Conservation (phyloP, 176 grass and related monocot genomes). For the Zoysia pacifica region DNA sequence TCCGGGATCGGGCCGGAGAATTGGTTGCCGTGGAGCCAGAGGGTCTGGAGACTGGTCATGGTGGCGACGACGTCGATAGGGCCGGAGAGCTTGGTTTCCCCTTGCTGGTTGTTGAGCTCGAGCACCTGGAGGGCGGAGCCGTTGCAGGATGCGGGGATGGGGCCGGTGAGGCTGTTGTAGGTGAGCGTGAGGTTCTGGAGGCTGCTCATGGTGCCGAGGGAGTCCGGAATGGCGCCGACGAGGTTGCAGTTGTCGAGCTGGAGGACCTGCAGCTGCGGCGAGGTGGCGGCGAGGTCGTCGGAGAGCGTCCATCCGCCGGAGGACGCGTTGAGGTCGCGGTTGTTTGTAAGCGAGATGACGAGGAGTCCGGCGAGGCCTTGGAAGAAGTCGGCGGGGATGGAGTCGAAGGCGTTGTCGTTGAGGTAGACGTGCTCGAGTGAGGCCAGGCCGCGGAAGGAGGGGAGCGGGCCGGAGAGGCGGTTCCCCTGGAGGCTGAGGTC, state of each 20-base stretch:
- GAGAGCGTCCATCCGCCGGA: conserved; percentile 58
- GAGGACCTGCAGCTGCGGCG: conserved; percentile 53
- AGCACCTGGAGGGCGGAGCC: conserved; percentile 53
- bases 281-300: conserved; percentile 9
- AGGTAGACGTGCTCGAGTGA: conserved; percentile 58
- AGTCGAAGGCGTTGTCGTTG: conserved; percentile 64
- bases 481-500: conserved; percentile 79
- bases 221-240: conserved; percentile 52
- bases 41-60: conserved; percentile 50
- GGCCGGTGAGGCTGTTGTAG: conserved; percentile 70
- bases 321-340: conserved; percentile 60
- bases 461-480: conserved; percentile 55
- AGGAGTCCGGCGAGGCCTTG: conserved; percentile 41
- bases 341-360: conserved; percentile 51
- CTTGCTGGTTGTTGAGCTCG: conserved; percentile 87
- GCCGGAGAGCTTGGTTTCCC: conserved; percentile 47
- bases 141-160: conserved; percentile 46
- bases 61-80: conserved; percentile 55
- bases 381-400: conserved; percentile 81
- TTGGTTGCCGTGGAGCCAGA: conserved; percentile 88
- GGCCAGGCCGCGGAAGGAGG: conserved; percentile 61
- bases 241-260: conserved; percentile 51
- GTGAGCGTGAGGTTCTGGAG: conserved; percentile 59
- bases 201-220: conserved; percentile 46
- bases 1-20: conserved; percentile 70